A percentile compares a stretch with the other conserved stretches of the same genome.
These are phyloP conservation scores for Penicillium nucicola DNA, from an alignment of 495 filamentous ascomycete genomes.

Conservation along the genomic window DNA sequence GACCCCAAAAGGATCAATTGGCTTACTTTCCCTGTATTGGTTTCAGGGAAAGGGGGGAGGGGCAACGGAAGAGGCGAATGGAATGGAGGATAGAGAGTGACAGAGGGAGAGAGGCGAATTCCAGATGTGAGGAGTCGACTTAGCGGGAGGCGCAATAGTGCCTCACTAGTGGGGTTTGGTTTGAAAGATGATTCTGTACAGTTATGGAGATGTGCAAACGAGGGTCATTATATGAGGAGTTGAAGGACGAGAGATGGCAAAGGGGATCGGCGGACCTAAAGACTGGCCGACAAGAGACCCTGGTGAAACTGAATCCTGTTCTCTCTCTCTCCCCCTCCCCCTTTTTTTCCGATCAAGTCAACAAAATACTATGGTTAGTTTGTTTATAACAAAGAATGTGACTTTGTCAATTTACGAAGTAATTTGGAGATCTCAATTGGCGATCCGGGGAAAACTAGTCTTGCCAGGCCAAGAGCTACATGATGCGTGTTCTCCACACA, in stretches of 20 bases:
- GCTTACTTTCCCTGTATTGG: conserved; percentile 7
- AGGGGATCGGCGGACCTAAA: conserved; percentile 13
- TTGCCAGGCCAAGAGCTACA: not conserved
- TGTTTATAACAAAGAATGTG: too few relatives aligned
- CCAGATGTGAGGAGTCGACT: conserved; percentile 27
- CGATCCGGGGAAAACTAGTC: conserved; percentile 20
- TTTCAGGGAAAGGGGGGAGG: not conserved
- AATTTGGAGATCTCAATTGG: conserved; percentile 6
- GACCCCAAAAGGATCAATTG: conserved; percentile 8
- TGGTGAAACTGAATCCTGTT: not conserved
- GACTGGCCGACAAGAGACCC: not conserved
- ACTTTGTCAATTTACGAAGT: not conserved
- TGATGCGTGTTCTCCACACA: not conserved
- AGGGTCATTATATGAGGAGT: not conserved
- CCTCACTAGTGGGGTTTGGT: conserved; percentile 9
- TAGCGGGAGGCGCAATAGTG: conserved; percentile 15
- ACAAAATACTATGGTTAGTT: not conserved
- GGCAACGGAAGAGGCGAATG: conserved; percentile 3
- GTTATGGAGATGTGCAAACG: conserved; percentile 3
- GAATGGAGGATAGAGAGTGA: not conserved
- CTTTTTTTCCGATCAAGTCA: not conserved
- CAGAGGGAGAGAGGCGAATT: conserved; percentile 4
- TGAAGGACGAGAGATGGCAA: conserved; percentile 4
- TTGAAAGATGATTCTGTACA: not conserved
- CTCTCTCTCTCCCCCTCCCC: not conserved